A percentile compares a stretch with the other conserved stretches of the same genome.
These are phyloP conservation scores for Astragalus glycyphyllos DNA, from an alignment of 306 rosid genomes.

Conservation along the genomic window DNA sequence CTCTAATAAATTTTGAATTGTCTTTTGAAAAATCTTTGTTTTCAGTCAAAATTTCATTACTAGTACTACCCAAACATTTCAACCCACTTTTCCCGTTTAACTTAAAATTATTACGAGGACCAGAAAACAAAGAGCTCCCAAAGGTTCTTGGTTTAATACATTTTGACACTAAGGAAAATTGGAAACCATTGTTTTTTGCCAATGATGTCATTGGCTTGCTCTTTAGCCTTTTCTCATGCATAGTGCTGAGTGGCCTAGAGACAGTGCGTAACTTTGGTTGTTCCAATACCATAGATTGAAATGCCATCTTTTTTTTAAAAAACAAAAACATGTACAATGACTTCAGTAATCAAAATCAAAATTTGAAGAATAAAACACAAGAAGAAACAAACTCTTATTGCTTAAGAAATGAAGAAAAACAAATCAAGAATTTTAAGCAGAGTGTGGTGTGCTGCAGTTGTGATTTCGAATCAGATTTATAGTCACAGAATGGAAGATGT, in stretches of 20 bases:
- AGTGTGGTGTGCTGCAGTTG: background rate
- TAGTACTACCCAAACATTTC: slow-evolving; percentile 45
- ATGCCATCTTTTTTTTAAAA: slow-evolving; percentile 28
- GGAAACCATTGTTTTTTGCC: background rate
- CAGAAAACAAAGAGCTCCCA: background rate
- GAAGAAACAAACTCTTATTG: background rate
- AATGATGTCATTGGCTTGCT: background rate
- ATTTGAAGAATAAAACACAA: background rate
- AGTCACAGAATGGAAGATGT: background rate
- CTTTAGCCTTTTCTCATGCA: background rate
- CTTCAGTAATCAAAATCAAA: background rate
- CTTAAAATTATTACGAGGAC: background rate
- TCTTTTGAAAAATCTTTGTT: slow-evolving; percentile 44
- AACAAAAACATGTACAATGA: background rate
- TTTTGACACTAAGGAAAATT: background rate
- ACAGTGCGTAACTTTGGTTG: slow-evolving; percentile 8
- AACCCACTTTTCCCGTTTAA: slow-evolving; percentile 16
- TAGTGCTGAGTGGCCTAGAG: background rate
- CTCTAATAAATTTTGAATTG: slow-evolving; percentile 44
- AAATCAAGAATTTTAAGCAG: background rate
- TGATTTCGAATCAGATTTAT: background rate
- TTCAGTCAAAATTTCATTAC: slow-evolving; percentile 37
- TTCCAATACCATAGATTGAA: background rate
- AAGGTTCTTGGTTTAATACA: slow-evolving; percentile 5
- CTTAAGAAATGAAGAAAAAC: background rate